Base-by-base conservation (phyloP, 139 green algal genomes). In the Coelastrella sp. region DNA sequence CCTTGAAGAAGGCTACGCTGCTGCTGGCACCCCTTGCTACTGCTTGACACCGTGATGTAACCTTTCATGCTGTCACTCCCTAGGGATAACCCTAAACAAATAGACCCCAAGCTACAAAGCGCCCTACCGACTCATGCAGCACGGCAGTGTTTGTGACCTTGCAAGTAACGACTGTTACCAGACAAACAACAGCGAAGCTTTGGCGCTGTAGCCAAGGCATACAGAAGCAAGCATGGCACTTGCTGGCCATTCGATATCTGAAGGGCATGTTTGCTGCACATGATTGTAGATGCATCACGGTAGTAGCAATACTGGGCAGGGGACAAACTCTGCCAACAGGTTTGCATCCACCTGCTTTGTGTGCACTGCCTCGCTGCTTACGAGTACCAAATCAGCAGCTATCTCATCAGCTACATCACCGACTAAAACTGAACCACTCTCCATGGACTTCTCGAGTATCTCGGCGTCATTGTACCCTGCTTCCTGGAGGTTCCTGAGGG, bases 261-360 rank as follows among this genome's bases (percentile, higher is more conserved):
- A n/a, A n/a, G n/a, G 15, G 45, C 45, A 57, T 57, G 45, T 13
- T 57, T 57, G 11, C 45, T 9, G 45, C 45, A 57, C 11, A n/a
- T n/a, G n/a, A n/a, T n/a, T n/a, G n/a, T n/a, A n/a, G n/a, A n/a
- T 13, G 11, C 45, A 57, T 93, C 57, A 94, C 5, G 91, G 89
- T 63, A 92, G 77, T 79, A 94, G 69, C 86, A 93, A 77, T 48
- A 94, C 76, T 1, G 90, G 91, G 78, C 89, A 92, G 17, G 66
- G 63, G 11, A 96, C 92, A 89, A 97, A 96, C 84, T 97, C 94
- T 13, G 94, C 94, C 25, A 98, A 89, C 50, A 96, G 82, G 86
- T 98, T 98, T 41, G 91, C 94, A 80, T 98, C 93, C 27, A 98
- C 89, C 37, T 91, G 79, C 86, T 98, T 96, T 30, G 89, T 78